Conservation (phyloP, 768 basidiomycete species). For the Galerina sulciceps region DNA sequence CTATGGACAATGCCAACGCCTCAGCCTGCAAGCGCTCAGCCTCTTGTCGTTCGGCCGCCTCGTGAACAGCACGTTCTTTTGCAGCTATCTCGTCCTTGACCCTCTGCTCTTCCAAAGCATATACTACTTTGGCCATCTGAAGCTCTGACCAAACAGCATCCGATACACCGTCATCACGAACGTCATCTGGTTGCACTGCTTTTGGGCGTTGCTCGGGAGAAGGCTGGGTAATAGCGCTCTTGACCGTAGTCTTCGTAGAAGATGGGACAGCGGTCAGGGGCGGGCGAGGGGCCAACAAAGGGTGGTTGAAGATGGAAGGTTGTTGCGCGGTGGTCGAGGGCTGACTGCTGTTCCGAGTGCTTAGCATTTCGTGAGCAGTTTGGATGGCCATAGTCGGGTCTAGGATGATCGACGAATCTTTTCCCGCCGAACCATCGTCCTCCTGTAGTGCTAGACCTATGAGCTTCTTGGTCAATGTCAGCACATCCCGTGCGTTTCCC, state of each 20-base stretch:
- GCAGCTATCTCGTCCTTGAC: slow-evolving; percentile 8
- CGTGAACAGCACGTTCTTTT: slow-evolving; percentile 39
- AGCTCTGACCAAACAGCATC: slow-evolving; percentile 11
- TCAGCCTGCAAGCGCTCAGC: slow-evolving; percentile 26
- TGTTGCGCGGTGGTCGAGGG: neutral
- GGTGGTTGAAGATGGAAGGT: neutral
- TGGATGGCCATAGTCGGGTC: neutral
- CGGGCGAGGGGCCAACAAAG: neutral
- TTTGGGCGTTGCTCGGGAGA: neutral
- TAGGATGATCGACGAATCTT: slow-evolving; percentile 12
- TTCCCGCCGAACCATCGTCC: slow-evolving; percentile 4
- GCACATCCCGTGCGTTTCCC: slow-evolving; percentile 74
- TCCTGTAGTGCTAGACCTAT: slow-evolving; percentile 24
- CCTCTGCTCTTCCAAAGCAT: slow-evolving; percentile 6
- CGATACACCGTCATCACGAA: slow-evolving; percentile 13
- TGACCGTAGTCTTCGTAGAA: neutral
- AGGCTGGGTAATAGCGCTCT: neutral
- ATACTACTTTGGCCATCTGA: neutral
- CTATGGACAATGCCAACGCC: slow-evolving; percentile 22
- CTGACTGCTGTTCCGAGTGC: neutral
- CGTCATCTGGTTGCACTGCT: neutral
- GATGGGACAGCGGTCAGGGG: neutral
- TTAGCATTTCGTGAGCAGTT: neutral
- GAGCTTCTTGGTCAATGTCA: slow-evolving; percentile 55
- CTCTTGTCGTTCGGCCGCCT: slow-evolving; percentile 22